These are phyloP conservation scores for Cardamine occulta DNA, from an alignment of 345 rosid genomes.

Conservation along the genomic window DNA sequence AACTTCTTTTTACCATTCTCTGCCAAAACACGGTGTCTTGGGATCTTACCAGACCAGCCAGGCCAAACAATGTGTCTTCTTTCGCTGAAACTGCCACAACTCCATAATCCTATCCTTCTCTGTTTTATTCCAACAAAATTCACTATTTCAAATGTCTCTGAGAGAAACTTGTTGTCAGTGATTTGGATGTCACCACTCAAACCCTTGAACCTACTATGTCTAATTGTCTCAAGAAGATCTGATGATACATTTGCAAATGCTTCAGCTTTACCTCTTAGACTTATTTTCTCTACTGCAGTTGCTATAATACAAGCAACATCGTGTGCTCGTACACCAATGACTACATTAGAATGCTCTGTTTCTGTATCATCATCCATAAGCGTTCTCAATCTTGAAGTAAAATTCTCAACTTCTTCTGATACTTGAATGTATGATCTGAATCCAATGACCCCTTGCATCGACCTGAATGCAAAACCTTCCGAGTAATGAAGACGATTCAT, in stretches of 20 bases:
- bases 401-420: conserved; percentile 30
- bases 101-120: conserved; percentile 44
- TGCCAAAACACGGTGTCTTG: conserved; percentile 26
- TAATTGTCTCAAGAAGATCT: conserved; percentile 28
- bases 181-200: conserved; percentile 43
- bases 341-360: conserved; percentile 10
- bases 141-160: conserved; percentile 39
- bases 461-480: neutral
- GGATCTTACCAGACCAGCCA: conserved; percentile 31
- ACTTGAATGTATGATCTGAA: conserved; percentile 34
- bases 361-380: neutral
- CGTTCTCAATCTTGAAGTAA: conserved; percentile 35
- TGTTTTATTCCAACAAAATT: conserved; percentile 27
- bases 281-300: conserved; percentile 29
- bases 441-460: conserved; percentile 46
- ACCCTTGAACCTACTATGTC: conserved; percentile 31
- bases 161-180: conserved; percentile 14
- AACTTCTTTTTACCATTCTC: conserved; percentile 13
- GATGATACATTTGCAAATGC: conserved; percentile 8
- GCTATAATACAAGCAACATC: conserved; percentile 40
- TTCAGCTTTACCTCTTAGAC: neutral
- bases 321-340: conserved; percentile 24
- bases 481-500: conserved; percentile 26
- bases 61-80: conserved; percentile 32
- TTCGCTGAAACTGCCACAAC: conserved; percentile 3